A percentile compares a stretch with the other conserved stretches of the same genome.
Conservation (phyloP, 148 eudicot genomes). For the Fallopia convolvulus region DNA sequence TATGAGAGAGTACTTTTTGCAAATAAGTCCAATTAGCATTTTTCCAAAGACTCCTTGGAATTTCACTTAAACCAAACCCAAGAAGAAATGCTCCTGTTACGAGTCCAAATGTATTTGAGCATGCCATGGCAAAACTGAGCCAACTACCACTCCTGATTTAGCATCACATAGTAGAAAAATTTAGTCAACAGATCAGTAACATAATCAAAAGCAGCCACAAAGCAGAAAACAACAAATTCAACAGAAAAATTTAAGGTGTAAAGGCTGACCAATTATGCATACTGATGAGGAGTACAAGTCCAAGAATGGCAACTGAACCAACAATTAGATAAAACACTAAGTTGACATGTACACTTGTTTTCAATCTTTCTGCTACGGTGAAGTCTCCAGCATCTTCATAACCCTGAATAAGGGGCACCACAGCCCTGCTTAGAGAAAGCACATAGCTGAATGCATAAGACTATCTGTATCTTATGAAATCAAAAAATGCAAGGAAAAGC, state of each 20-base stretch:
- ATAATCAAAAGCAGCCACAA: not conserved
- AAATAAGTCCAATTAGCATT: conserved; percentile 88
- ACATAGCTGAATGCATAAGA: conserved; percentile 37
- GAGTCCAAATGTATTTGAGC: conserved; percentile 98
- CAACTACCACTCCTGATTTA: conserved; percentile 55
- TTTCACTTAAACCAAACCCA: conserved; percentile 96
- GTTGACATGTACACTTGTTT: conserved; percentile 82
- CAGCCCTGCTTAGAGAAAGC: conserved; percentile 71
- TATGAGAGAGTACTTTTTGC: conserved; percentile 82
- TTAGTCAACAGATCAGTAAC: not conserved
- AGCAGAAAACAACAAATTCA: not conserved
- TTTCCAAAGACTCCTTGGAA: conserved; percentile 88
- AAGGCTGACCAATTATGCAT: conserved; percentile 48
- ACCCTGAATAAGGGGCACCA: conserved; percentile 93
- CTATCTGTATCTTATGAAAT: conserved; percentile 19
- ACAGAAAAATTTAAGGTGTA: not conserved
- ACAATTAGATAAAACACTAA: conserved; percentile 73
- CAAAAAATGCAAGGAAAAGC: not conserved
- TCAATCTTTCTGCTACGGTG: conserved; percentile 68
- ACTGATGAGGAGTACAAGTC: conserved; percentile 66
- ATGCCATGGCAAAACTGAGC: conserved; percentile 87
- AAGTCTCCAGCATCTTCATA: conserved; percentile 99
- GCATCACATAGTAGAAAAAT: conserved; percentile 11
- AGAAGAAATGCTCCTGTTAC: conserved; percentile 97
- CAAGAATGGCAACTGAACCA: conserved; percentile 77